A percentile compares a stretch with the other conserved stretches of the same genome.
Conservation (phyloP, 768 basidiomycete genomes). For the Naematelia aurantialba region DNA sequence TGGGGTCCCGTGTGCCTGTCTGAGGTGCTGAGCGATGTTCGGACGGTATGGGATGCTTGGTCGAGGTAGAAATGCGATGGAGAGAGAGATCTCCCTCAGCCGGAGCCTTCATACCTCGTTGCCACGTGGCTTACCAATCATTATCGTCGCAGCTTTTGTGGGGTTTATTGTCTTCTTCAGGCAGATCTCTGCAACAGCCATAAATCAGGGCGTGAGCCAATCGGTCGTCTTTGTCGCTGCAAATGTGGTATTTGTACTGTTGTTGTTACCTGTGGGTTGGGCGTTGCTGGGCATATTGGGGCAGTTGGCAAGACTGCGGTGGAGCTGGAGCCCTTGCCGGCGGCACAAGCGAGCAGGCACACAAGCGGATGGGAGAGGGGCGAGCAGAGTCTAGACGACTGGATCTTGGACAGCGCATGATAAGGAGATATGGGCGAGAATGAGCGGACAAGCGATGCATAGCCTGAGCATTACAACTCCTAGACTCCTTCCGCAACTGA, state of each 20-base stretch:
- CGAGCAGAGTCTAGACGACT: neutral
- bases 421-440: no score
- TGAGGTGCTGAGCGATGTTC: no score
- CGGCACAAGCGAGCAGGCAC: neutral
- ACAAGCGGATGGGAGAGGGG: neutral
- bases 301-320: neutral
- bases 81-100: no score
- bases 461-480: no score
- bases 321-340: neutral
- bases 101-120: no score
- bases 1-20: no score
- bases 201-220: neutral
- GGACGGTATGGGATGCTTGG: no score
- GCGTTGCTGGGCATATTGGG: neutral
- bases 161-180: neutral
- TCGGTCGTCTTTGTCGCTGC: neutral
- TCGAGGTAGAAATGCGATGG: no score
- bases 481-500: no score
- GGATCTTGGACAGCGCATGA: no score
- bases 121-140: no score
- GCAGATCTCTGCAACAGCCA: neutral
- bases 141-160: neutral
- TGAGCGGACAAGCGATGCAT: no score
- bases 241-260: neutral
- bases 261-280: neutral